Evolutionary conservation across 164 flowering plant genomes (phyloP).

Genomic region (Chimonanthus praecox): DNA sequence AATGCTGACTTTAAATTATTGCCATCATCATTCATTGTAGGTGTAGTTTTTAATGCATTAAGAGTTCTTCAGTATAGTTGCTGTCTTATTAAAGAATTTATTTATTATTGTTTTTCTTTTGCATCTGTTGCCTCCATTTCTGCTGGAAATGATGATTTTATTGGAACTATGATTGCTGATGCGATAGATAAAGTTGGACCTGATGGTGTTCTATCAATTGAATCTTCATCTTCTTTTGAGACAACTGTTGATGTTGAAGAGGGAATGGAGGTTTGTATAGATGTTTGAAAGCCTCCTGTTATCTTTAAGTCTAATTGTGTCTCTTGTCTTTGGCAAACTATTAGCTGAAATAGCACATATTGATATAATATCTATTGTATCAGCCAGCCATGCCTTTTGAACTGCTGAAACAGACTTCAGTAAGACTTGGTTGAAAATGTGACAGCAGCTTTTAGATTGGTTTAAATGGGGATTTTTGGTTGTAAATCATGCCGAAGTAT

Average conservation of each 20-base stretch:
- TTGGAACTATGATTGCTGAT: conserved; percentile 96
- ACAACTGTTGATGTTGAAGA: conserved; percentile 97
- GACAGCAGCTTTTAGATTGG: too few species aligned
- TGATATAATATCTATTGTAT: not conserved
- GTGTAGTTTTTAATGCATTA: not conserved
- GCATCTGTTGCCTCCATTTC: conserved; percentile 93
- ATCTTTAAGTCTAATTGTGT: not conserved
- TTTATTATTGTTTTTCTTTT: not conserved
- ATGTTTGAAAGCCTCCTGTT: not conserved
- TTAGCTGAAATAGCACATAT: not conserved
- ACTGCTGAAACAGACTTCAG: too few species aligned
- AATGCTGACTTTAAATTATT: not conserved
- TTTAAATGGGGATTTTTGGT: too few species aligned
- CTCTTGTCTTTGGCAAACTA: not conserved
- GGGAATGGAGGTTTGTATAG: conserved; percentile 83
- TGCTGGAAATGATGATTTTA: conserved; percentile 88
- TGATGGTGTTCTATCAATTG: conserved; percentile 97
- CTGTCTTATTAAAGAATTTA: not conserved
- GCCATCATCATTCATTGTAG: not conserved
- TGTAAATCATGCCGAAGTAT: too few species aligned
- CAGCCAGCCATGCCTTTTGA: not conserved
- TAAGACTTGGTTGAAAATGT: too few species aligned
- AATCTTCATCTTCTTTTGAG: conserved; percentile 97
- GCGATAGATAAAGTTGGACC: conserved; percentile 99
- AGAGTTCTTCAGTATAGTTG: not conserved